Conservation (phyloP, 805 yeast species). For the Lachancea quebecensis region DNA sequence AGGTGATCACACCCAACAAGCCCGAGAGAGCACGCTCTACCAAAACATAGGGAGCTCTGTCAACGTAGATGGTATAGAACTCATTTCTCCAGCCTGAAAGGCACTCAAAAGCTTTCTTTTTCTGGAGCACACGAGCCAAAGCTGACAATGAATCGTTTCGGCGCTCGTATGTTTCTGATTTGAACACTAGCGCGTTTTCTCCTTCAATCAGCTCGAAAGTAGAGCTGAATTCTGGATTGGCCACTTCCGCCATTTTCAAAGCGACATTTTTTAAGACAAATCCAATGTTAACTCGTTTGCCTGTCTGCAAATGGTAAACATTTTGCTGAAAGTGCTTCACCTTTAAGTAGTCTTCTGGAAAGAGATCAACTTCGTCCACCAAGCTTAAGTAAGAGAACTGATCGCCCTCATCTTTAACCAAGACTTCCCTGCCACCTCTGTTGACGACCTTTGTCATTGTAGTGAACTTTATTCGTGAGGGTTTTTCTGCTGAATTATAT, state of each 20-base stretch:
- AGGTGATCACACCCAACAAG: constrained; percentile 77
- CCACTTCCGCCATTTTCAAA: constrained; percentile 23
- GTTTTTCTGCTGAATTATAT: background rate
- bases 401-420: constrained; percentile 21
- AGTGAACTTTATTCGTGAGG: background rate
- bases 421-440: constrained; percentile 12
- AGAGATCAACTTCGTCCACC: constrained; percentile 24
- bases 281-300: constrained; percentile 35
- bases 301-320: constrained; percentile 33
- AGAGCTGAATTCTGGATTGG: constrained; percentile 8
- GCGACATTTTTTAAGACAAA: constrained; percentile 34
- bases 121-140: constrained; percentile 39
- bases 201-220: constrained; percentile 29
- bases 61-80: constrained; percentile 62
- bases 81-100: constrained; percentile 82
- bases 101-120: constrained; percentile 32
- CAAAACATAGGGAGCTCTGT: constrained; percentile 49
- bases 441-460: constrained; percentile 19
- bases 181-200: constrained; percentile 26
- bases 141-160: constrained; percentile 36
- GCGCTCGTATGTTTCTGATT: constrained; percentile 27
- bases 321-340: constrained; percentile 17
- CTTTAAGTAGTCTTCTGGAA: constrained; percentile 20
- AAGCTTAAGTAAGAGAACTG: constrained; percentile 23
- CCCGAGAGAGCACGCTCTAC: constrained; percentile 80